Conservation (phyloP, 2,329 filamentous ascomycete genomes). For the Eutypa lata region DNA sequence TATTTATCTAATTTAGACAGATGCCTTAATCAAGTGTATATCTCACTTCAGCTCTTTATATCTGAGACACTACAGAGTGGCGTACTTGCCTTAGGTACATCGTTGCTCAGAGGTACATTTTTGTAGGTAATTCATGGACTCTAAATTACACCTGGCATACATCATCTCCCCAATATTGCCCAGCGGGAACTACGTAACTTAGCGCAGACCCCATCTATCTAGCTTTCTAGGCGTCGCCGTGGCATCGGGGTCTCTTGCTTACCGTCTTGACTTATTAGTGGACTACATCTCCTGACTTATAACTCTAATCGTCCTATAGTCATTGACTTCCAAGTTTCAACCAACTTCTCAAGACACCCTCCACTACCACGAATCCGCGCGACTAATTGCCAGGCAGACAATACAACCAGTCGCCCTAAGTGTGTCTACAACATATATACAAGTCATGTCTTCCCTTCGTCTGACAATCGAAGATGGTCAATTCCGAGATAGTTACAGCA, state of each 20-base stretch:
- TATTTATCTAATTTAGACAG: neutral
- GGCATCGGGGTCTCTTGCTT: too few relatives aligned
- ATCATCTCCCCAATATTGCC: neutral
- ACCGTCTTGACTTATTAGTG: too few relatives aligned
- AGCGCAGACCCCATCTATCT: neutral
- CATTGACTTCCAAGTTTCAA: too few relatives aligned
- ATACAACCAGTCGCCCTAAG: too few relatives aligned
- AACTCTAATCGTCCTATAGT: neutral
- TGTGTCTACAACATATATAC: neutral
- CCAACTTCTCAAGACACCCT: neutral
- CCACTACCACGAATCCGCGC: neutral
- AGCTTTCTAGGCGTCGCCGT: neutral
- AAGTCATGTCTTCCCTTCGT: slow-evolving; percentile 67
- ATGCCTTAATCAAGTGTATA: too few relatives aligned
- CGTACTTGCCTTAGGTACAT: too few relatives aligned
- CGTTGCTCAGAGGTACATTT: too few relatives aligned
- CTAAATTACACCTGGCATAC: too few relatives aligned
- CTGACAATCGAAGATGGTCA: slow-evolving; percentile 80
- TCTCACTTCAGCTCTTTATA: neutral
- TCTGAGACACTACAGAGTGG: too few relatives aligned
- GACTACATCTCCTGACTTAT: neutral
- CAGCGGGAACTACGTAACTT: neutral
- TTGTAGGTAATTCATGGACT: too few relatives aligned
- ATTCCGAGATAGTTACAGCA: slow-evolving; percentile 77
- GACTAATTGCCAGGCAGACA: too few relatives aligned